Conservation (phyloP, 768 basidiomycete genomes). For the Kwoniella pini region DNA sequence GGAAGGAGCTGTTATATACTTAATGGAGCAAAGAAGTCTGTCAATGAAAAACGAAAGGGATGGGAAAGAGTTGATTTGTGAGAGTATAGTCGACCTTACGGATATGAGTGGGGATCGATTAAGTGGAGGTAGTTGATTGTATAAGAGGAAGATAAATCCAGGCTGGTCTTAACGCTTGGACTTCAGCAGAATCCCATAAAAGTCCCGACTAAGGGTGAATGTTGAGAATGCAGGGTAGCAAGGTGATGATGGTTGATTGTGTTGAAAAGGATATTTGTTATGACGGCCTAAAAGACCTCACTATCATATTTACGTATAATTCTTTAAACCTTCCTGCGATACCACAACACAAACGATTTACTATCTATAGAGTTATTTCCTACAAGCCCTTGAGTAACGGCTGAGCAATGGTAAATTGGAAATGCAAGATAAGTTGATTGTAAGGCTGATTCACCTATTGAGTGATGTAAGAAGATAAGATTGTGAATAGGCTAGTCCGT, state of each 20-base stretch:
- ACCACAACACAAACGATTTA: background rate
- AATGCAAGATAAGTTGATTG: too few relatives aligned
- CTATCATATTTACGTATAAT: background rate
- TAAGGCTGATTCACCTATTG: too few relatives aligned
- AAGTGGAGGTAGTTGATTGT: conserved; percentile 6
- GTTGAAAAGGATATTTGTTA: background rate
- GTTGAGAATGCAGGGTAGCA: background rate
- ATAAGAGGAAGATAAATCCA: background rate
- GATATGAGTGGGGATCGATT: background rate
- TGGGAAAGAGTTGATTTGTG: background rate
- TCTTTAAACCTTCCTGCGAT: background rate
- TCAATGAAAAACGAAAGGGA: background rate
- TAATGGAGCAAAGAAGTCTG: background rate
- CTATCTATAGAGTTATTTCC: too few relatives aligned
- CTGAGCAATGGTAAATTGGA: too few relatives aligned
- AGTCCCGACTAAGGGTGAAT: background rate
- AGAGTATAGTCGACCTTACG: background rate
- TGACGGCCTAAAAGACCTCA: conserved; percentile 3
- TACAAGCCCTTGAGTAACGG: too few relatives aligned
- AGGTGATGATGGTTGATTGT: background rate
- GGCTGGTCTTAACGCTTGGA: background rate
- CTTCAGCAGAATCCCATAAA: background rate
- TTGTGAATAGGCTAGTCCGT: too few relatives aligned
- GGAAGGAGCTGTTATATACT: background rate
- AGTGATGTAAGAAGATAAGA: too few relatives aligned